Base-by-base conservation (phyloP, 1,139 yeast genomes). In the Yarrowia galli region DNA sequence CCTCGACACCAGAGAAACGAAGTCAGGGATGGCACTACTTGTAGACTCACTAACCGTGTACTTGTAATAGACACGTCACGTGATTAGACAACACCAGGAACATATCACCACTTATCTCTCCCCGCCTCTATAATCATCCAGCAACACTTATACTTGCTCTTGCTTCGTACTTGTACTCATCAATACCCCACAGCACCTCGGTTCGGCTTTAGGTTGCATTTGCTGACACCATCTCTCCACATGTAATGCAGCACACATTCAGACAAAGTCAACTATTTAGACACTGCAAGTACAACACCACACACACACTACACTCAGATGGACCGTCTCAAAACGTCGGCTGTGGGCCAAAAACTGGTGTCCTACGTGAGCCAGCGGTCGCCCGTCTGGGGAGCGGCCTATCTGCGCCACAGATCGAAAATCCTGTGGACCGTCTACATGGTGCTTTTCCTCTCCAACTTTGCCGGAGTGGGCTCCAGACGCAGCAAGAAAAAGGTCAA, bases 361-460 rank as follows among this genome's bases (percentile, higher is more conserved):
- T 13, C 64, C 10, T 58, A 58, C 32, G 64, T 58, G 64, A 9
- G 51, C 20, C 42, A 23, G 16, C 38, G 64, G 40, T 58, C 64
- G 64, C 64, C 64, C 20, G 64, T 43, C 15, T 58, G 64, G 64
- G 64, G 64, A 3, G 51, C 65, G 48, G 64, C 70, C 60, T 75
- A 75, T 67, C 64, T 71, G 23, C 68, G 70, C 48, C 73, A 75
- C 69, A 72, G 77, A 28, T 74, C 69, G 35, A 69, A 70, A 32
- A 72, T 74, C 20, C 72, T 76, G 20, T 70, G 77, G 35, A 69
- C 74, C 7, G 72, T 76, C 28, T 76, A 75, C 67, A 65, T 72
- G 23, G 71, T 72, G 32, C 70, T 75, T 56, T 69, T 74, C 43
- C 54, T 73, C 49, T 71, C 73, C 16, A 63, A 71, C 68, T 38